These are phyloP conservation scores for Penicillium egyptiacum DNA, from an alignment of 495 filamentous ascomycete species.

Conservation along the genomic window DNA sequence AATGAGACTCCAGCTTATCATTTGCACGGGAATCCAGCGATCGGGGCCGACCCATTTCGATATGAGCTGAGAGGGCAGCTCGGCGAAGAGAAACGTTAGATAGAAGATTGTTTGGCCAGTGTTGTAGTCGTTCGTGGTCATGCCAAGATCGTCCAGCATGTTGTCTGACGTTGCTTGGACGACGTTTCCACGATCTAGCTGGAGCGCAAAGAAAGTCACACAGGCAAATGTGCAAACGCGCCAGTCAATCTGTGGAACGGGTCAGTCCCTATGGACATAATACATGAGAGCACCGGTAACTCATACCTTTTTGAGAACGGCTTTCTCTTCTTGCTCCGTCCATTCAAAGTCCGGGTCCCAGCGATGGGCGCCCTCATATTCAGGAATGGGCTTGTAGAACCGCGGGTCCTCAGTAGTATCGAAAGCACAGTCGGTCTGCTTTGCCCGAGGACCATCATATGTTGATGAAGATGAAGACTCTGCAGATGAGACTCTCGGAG, in stretches of 20 bases:
- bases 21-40: conserved; percentile 81
- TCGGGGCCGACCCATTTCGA: conserved; percentile 77
- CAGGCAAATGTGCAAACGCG: conserved; percentile 65
- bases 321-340: conserved; percentile 67
- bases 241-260: conserved; percentile 47
- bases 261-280: conserved; percentile 8
- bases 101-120: conserved; percentile 73
- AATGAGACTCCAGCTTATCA: conserved; percentile 74
- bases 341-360: conserved; percentile 74
- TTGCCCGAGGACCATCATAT: conserved; percentile 17
- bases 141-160: conserved; percentile 57
- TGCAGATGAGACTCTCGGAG: conserved; percentile 10
- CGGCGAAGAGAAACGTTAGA: conserved; percentile 62
- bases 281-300: background rate
- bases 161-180: conserved; percentile 70
- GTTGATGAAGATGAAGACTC: conserved; percentile 31
- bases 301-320: conserved; percentile 63
- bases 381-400: conserved; percentile 59
- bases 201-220: conserved; percentile 79
- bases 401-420: conserved; percentile 43
- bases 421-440: conserved; percentile 33
- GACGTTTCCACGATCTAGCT: conserved; percentile 77
- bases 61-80: conserved; percentile 72
- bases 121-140: conserved; percentile 77
- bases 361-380: conserved; percentile 70